These are phyloP conservation scores for Naganishia albida DNA, from an alignment of 1,284 basidiomycete species.

Conservation along the genomic window DNA sequence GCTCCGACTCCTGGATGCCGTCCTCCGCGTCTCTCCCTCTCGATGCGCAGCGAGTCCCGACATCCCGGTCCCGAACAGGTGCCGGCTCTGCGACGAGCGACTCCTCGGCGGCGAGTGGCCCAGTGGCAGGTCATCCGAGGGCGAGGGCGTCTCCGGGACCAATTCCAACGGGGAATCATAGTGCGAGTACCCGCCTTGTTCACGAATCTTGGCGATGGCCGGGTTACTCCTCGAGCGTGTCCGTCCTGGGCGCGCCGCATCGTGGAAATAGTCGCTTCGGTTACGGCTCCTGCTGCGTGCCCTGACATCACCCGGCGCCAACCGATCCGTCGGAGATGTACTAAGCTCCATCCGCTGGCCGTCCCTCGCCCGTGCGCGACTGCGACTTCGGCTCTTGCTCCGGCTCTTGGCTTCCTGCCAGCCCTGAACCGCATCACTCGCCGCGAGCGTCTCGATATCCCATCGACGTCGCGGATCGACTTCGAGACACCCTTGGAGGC, in stretches of 20 bases:
- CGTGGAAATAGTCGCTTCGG: conserved; percentile 15
- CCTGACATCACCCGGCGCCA: neutral
- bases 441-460: conserved; percentile 72
- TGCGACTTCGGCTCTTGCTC: conserved; percentile 40
- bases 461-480: conserved; percentile 64
- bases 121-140: neutral
- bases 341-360: conserved; percentile 3
- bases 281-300: conserved; percentile 20
- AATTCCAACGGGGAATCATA: conserved; percentile 18
- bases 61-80: conserved; percentile 2
- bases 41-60: neutral
- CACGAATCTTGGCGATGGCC: conserved; percentile 1
- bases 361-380: conserved; percentile 8
- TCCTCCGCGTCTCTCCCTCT: neutral
- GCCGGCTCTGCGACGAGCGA: conserved; percentile 7
- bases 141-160: neutral
- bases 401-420: conserved; percentile 58
- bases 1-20: conserved; percentile 14
- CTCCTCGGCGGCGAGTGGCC: neutral
- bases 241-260: conserved; percentile 3
- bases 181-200: conserved; percentile 14
- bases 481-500: conserved; percentile 74
- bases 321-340: conserved; percentile 10
- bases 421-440: conserved; percentile 75
- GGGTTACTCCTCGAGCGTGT: conserved; percentile 14